These are phyloP conservation scores for Conringia planisiliqua DNA, from an alignment of 345 rosid genomes.

Conservation along the genomic window DNA sequence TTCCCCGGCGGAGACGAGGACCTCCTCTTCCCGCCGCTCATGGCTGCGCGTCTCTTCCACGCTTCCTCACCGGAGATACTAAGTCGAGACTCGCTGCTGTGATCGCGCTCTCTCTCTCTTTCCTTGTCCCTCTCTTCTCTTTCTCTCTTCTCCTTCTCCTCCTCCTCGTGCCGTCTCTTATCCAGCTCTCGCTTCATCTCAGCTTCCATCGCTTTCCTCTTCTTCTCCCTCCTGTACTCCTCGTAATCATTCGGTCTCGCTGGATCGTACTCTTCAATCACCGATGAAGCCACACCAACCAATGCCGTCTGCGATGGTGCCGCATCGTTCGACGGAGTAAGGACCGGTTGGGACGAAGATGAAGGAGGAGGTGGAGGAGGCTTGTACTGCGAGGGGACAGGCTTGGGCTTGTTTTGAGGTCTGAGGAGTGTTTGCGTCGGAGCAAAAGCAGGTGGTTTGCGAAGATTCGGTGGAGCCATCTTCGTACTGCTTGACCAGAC, in stretches of 20 bases:
- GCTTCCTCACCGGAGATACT: slow-evolving; percentile 97
- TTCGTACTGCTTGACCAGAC: slow-evolving; percentile 86
- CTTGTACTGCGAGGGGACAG: slow-evolving; percentile 26
- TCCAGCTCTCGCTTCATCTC: slow-evolving; percentile 80
- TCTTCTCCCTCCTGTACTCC: slow-evolving; percentile 75
- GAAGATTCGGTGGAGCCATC: slow-evolving; percentile 92
- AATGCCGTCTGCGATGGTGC: slow-evolving; percentile 58
- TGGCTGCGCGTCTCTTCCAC: slow-evolving; percentile 89
- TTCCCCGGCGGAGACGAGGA: slow-evolving; percentile 70
- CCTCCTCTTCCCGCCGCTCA: slow-evolving; percentile 68
- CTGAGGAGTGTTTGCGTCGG: slow-evolving; percentile 70
- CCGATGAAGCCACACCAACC: slow-evolving; percentile 73
- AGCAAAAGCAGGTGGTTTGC: slow-evolving; percentile 63
- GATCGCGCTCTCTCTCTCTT: slow-evolving; percentile 32
- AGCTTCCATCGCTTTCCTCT: slow-evolving; percentile 68
- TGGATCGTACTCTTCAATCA: slow-evolving; percentile 92
- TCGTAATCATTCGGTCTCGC: slow-evolving; percentile 94
- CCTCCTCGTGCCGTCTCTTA: slow-evolving; percentile 77
- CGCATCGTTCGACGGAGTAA: slow-evolving; percentile 18
- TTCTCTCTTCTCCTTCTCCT: slow-evolving; percentile 60
- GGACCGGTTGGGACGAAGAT: slow-evolving; percentile 6
- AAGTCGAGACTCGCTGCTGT: slow-evolving; percentile 30
- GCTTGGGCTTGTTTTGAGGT: slow-evolving; percentile 53
- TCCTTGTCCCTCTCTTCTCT: slow-evolving; percentile 50
- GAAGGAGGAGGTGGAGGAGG: slow-evolving; percentile 2